Conservation (phyloP, 495 filamentous ascomycete species). For the Neurospora terricola region DNA sequence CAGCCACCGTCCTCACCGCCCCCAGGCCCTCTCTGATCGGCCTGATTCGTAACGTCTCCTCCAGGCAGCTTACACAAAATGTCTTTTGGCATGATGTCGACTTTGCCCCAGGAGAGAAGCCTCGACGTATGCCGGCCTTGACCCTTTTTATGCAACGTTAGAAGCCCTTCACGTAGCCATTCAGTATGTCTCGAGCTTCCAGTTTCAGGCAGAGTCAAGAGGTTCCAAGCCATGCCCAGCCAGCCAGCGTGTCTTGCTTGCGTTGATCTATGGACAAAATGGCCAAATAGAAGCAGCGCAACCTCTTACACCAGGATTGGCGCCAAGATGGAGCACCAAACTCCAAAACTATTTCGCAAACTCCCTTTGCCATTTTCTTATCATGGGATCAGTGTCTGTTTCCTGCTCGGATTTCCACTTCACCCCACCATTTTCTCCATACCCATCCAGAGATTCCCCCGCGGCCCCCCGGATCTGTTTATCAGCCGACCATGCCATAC, state of each 20-base stretch:
- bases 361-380: neutral
- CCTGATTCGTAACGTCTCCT: neutral
- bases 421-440: neutral
- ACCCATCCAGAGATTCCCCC: neutral
- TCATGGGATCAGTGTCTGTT: neutral
- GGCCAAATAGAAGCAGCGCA: neutral
- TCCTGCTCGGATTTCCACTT: neutral
- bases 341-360: neutral
- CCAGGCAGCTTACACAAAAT: neutral
- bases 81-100: neutral
- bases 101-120: neutral
- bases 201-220: neutral
- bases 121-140: neutral
- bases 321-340: neutral
- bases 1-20: slow-evolving; percentile 27
- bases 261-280: neutral
- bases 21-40: slow-evolving; percentile 8
- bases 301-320: neutral
- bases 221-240: neutral
- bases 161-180: neutral
- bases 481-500: neutral
- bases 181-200: neutral
- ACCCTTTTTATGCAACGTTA: neutral
- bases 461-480: neutral
- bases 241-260: neutral